Evolutionary conservation across 2,329 filamentous ascomycete genomes (phyloP), one percentile per base, ranked within the genome.

Genomic region (Harringtonia lauricola): DNA sequence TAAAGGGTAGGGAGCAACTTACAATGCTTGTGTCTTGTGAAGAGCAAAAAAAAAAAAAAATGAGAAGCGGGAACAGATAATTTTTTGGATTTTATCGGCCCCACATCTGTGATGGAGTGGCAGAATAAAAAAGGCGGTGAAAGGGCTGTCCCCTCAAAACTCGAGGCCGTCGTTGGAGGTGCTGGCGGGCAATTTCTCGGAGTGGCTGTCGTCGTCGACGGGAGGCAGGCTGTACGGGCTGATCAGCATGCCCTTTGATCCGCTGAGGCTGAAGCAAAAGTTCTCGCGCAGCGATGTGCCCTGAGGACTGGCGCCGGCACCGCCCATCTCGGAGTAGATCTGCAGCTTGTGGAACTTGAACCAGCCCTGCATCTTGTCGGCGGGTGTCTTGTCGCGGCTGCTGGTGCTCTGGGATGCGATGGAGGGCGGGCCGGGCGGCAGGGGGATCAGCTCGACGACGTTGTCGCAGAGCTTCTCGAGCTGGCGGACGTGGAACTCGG

Each of bases 161-260:
- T 92, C 85, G 40, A 94, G 73, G 51, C 83, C 79, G 45, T 71
- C 70, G 54, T 86, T 86, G 41, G 70, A 72, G 3, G 72, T 69
- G 51, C 72, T 73, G 49, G 61, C 63, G 40, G 74, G 59, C 31
- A 63, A 58, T 43, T 56, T 58, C 33, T 62, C 59, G 45, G 57
- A 61, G 14, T 64, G 62, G 24, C 68, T 65, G 51, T 88, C 86
- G 2, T 83, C 86, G 43, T 88, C 85, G 34, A 90, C 69, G 0
- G 92, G 92, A 22, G 92, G 92, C 36, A 98, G 68, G 58, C 84
- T 92, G 62, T 88, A 95, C 1, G 88, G 87, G 54, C 82, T 85
- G 50, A 98, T 87, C 33, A 86, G 75, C 52, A 98, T 79, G 41
- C 86, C 89, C 54, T 76, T 81, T 3, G 76, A 74, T 54, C 86